Base-by-base conservation (phyloP, 2,329 filamentous ascomycete genomes). In the Xylariales sp. region DNA sequence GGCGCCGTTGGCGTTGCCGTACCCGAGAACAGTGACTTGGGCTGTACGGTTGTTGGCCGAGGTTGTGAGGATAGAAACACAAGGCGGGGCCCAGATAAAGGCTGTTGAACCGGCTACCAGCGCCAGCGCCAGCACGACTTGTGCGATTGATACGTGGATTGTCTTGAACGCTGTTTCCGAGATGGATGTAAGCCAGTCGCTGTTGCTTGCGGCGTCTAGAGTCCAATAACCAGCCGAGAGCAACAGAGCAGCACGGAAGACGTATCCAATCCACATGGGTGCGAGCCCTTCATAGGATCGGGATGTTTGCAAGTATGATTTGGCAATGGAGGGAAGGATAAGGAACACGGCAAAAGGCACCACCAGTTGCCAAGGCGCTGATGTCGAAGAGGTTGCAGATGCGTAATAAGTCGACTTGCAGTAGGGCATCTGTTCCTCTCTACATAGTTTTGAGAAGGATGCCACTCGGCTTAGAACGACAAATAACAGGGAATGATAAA, bases 341-440 rank as follows among this genome's bases (percentile, higher is more conserved):
- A 93, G 78, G 14, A 91, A 90, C 9, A 94, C 86, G n/a, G 88
- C 75, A 74, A 94, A 92, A 0, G 95, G 93, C 55, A 98, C 91
- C 7, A 85, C 80, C 18, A 97, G 85, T 79, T 98, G 95, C 93
- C 94, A 97, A 1, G 90, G 87, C 0, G 95, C 93, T 2, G 95
- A 97, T 0, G 94, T 98, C 0, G 96, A 98, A 0, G 95, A 97
- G 2, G 91, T 93, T 9, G 91, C 88, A 0, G 95, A 97, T 4
- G 94, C 91, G 77, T 99, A 99, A 82, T 97, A 99, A 0, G 96
- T 97, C 1, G 95, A 97, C 62, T 88, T 89, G 83, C 96, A 99
- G 81, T 91, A 97, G 0, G 96, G 96, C 93, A 98, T 97, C 81
- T 99, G 96, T 81, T 99, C 96, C 79, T 99, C 96, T 65, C 96